Evolutionary conservation across 768 basidiomycete species (phyloP).

Genomic region (Mrakia gelida): DNA sequence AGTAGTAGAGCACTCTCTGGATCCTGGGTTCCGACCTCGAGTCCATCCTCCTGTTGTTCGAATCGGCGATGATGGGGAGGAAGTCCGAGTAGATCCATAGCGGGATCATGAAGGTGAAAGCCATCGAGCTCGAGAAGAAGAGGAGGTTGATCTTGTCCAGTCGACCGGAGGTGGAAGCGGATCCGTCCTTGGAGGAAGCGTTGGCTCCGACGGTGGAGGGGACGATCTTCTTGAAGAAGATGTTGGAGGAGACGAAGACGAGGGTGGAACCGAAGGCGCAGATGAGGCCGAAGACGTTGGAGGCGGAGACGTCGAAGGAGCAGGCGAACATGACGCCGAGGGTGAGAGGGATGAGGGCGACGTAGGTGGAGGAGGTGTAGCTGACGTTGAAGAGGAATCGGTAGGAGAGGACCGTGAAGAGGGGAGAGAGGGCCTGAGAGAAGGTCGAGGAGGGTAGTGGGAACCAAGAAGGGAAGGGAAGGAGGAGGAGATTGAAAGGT

Average conservation of each 20-base stretch:
- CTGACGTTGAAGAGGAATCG: constrained; percentile 87
- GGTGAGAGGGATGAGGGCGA: constrained; percentile 90
- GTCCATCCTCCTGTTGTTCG: constrained; percentile 40
- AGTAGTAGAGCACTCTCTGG: constrained; percentile 61
- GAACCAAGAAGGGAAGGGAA: neutral
- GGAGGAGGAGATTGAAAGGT: neutral
- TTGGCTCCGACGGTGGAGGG: constrained; percentile 53
- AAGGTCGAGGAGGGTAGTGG: constrained; percentile 6
- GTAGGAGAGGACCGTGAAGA: constrained; percentile 96
- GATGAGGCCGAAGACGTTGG: constrained; percentile 77
- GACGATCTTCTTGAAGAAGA: constrained; percentile 98
- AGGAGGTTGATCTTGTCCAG: constrained; percentile 96
- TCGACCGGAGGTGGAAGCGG: constrained; percentile 50
- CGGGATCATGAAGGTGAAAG: constrained; percentile 93
- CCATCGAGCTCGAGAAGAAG: constrained; percentile 88
- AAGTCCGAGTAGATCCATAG: constrained; percentile 90
- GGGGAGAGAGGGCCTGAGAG: constrained; percentile 80
- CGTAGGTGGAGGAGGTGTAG: constrained; percentile 84
- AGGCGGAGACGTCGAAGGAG: constrained; percentile 84
- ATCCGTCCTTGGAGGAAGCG: constrained; percentile 38
- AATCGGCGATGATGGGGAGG: constrained; percentile 57
- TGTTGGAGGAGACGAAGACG: constrained; percentile 95
- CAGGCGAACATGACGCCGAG: constrained; percentile 96
- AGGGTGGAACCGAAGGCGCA: constrained; percentile 96
- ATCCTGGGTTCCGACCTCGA: constrained; percentile 25